Conservation (phyloP, 2,329 filamentous ascomycete genomes). For the Paecilomyces niveus region DNA sequence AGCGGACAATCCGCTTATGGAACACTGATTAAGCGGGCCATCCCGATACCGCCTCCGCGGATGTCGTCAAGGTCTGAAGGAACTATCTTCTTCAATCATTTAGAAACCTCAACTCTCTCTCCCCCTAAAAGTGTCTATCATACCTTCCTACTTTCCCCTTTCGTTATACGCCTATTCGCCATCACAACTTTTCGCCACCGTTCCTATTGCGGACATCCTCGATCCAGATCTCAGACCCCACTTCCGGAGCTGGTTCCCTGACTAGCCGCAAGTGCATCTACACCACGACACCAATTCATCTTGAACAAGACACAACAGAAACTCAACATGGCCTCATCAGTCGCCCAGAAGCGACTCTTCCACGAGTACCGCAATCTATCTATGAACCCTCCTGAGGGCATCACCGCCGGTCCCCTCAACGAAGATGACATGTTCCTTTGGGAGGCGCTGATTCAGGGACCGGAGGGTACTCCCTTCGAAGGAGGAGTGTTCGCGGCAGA, state of each 20-base stretch:
- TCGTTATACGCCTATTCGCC: background rate
- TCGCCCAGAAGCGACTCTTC: conserved; percentile 71
- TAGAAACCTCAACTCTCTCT: background rate
- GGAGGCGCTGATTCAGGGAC: conserved; percentile 94
- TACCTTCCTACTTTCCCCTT: background rate
- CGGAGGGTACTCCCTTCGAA: conserved; percentile 92
- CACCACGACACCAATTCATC: background rate
- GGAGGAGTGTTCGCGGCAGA: conserved; percentile 93
- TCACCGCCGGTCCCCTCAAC: conserved; percentile 84
- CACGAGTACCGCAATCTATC: conserved; percentile 94
- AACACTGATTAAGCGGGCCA: background rate
- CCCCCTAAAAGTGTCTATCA: background rate
- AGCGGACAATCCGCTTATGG: background rate
- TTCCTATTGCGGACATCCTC: background rate
- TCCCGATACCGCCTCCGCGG: background rate
- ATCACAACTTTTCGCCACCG: background rate
- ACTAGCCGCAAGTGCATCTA: background rate
- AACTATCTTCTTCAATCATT: background rate
- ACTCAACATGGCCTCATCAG: conserved; percentile 38
- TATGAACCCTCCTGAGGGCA: conserved; percentile 93
- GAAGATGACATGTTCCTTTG: conserved; percentile 95
- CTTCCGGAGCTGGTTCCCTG: background rate
- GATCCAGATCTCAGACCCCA: background rate
- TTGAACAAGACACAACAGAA: background rate
- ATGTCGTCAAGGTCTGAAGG: background rate